A percentile compares a stretch with the other conserved stretches of the same genome.
phyloP scores from a whole-genome alignment of 179 eudicot genomes.

The Gypsophila paniculata region DNA sequence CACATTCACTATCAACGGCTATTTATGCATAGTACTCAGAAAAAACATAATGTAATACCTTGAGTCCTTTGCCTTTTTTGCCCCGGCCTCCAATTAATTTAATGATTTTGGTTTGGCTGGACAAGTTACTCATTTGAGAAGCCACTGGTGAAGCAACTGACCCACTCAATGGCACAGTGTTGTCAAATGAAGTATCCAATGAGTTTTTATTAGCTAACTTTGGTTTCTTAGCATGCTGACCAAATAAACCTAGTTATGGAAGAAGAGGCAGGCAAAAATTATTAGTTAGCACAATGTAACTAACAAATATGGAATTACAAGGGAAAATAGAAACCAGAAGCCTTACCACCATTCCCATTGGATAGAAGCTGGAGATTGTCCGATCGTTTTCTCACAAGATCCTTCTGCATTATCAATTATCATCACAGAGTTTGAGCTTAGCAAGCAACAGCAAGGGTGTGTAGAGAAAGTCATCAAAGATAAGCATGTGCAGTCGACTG shows the following conservation, averaged over 20 bases:
- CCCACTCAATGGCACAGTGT: constrained; percentile 41
- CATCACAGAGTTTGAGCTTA: not conserved
- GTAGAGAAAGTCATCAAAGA: not conserved
- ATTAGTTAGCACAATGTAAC: constrained; percentile 1
- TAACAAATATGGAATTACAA: not conserved
- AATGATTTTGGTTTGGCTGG: constrained; percentile 65
- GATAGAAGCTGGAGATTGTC: constrained; percentile 54
- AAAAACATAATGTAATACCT: constrained; percentile 45
- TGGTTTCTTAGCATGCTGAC: constrained; percentile 60
- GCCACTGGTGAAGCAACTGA: constrained; percentile 73
- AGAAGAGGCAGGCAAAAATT: constrained; percentile 3
- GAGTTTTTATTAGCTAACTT: constrained; percentile 60
- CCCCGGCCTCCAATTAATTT: constrained; percentile 63
- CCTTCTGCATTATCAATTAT: constrained; percentile 47
- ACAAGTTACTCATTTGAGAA: constrained; percentile 86
- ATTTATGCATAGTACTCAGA: not conserved
- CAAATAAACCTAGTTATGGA: constrained; percentile 53
- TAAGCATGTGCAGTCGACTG: not conserved
- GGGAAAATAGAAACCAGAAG: constrained; percentile 13
- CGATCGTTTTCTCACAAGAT: constrained; percentile 53
- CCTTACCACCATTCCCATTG: constrained; percentile 62
- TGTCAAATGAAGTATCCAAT: constrained; percentile 58
- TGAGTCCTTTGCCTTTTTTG: constrained; percentile 57
- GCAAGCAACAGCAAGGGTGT: not conserved
- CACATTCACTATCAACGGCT: not conserved